Base-by-base conservation (phyloP, 768 basidiomycete species). In the Tylopilus intermedius region DNA sequence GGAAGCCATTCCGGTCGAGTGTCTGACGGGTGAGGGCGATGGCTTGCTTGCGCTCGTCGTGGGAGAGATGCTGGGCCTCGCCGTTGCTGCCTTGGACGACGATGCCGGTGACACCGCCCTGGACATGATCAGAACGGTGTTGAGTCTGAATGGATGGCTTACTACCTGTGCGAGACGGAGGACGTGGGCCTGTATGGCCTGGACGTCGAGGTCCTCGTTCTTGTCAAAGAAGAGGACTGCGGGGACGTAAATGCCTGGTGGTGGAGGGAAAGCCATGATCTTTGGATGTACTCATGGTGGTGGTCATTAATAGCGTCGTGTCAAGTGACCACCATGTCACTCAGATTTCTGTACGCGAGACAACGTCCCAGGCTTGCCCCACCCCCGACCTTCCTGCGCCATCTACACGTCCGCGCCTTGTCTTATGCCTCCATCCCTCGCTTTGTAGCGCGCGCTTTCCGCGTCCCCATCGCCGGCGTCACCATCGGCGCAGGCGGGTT, bases 381-480 rank as follows among this genome's bases (percentile, higher is more conserved):
- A 8, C 33, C 15, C 0, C 69, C 73, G 27, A 66, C 74, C 33
- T 63, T 71, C 32, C 66, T 87, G 30, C 80, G 88, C n/a, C 79
- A 81, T 61, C 72, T 88, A 50, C 86, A 90, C 62, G 76, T 79
- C 39, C 83, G 90, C 35, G 81, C 86, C 9, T 75, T 92, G 27
- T 94, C 92, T 7, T 95, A 95, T 67, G 78, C 84, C 4, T 87
- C 91, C 9, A 87, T 96, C 55, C 94, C 94, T n/a, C 76, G 84
- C 58, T 89, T 95, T 58, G 81, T 95, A 42, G 83, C 86, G 0
- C 79, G 91, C 42, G 93, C 93, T 0, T 93, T 96, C 63, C 77
- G 88, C 47, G 83, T 96, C 1, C 94, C 94, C 26, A 79, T 92
- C 54, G 93, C 91, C 14, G 92, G 88, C 6, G 88, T 85, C 33